Base-by-base conservation (phyloP, 768 basidiomycete genomes). In the Hygrocybe punicea region DNA sequence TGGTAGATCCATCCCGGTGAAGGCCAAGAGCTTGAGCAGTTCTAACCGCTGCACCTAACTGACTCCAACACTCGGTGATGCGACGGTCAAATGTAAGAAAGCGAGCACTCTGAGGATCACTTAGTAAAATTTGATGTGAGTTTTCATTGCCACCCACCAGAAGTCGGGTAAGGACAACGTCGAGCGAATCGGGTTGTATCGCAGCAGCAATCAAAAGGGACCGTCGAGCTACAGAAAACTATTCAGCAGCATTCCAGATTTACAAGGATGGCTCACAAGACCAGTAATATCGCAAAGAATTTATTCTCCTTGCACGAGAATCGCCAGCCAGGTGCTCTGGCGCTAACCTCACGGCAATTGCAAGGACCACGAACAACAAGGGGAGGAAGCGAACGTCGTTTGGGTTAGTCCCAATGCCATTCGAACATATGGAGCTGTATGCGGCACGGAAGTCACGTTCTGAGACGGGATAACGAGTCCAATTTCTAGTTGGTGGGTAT, bases 11-110 rank as follows among this genome's bases (percentile, higher is more conserved):
- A 71, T 98, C 94, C 51, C 94, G 82, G 72, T 97, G 94, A 35
- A 98, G 73, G 8, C 94, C 95, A 19, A 98, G 83, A 3, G 94
- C 94, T 65, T 96, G 93, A 8, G 93, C 94, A 33, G 94, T 97
- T 58, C 93, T 75, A 13, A 98, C 87, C 48, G 92, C 92, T 6
- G 94, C 93, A 35, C 94, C 94, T 16, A 98, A 78, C 65, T 96
- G 93, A 68, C 91, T 93, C 93, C 94, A 98, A 65, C 93, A 94
- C 73, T 97, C 94, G 7, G 93, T 94, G 57, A 96, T 89, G 47
- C 90, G 84, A 48, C 89, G 84, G 67, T 92, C 89, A 65, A 91
- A 82, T 60, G 84, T 83, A 53, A 83, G 67, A 65, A 82, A 82
- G 11, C 82, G 77, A 47, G 82, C 81, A 60, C 81, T 82, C 81